phyloP scores from a whole-genome alignment of 2,329 filamentous ascomycete species.

The Pyrenochaeta sp. region DNA sequence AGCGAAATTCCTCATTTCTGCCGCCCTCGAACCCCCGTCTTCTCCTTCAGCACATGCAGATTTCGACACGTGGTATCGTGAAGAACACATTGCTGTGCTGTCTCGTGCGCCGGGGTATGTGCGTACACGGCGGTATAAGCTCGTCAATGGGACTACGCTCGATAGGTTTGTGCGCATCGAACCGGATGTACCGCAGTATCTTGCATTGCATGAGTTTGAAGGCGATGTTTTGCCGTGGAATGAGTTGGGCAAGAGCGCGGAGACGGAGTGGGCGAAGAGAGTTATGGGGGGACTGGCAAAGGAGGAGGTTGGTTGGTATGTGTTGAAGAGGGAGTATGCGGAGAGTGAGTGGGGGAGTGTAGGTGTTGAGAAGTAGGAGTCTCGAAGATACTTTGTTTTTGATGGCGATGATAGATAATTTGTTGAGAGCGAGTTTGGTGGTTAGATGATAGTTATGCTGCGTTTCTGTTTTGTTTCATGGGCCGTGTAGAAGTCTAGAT shows the following conservation, averaged over 20 bases:
- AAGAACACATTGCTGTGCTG: constrained; percentile 27
- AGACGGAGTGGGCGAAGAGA: constrained; percentile 34
- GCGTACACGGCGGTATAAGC: constrained; percentile 28
- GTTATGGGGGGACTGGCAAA: constrained; percentile 22
- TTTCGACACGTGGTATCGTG: constrained; percentile 33
- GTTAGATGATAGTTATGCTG: constrained; percentile 3
- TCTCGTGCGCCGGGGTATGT: constrained; percentile 22
- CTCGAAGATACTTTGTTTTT: no score
- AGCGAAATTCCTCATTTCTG: constrained; percentile 23
- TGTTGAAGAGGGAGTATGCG: constrained; percentile 24
- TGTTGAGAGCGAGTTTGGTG: neutral
- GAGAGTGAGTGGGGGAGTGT: constrained; percentile 19
- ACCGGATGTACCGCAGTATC: constrained; percentile 18
- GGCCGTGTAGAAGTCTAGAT: neutral
- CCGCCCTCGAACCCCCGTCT: constrained; percentile 13
- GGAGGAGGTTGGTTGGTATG: constrained; percentile 30
- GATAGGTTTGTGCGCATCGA: constrained; percentile 26
- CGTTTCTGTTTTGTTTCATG: neutral
- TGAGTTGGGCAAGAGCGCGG: constrained; percentile 20
- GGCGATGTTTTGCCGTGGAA: constrained; percentile 27
- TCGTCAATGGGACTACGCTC: constrained; percentile 26
- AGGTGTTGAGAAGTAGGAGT: constrained; percentile 1
- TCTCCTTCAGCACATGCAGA: constrained; percentile 7
- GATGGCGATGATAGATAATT: neutral
- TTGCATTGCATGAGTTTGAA: constrained; percentile 37